phyloP scores from a whole-genome alignment of 2,329 filamentous ascomycete genomes.

The Fusarium abutilonis region DNA sequence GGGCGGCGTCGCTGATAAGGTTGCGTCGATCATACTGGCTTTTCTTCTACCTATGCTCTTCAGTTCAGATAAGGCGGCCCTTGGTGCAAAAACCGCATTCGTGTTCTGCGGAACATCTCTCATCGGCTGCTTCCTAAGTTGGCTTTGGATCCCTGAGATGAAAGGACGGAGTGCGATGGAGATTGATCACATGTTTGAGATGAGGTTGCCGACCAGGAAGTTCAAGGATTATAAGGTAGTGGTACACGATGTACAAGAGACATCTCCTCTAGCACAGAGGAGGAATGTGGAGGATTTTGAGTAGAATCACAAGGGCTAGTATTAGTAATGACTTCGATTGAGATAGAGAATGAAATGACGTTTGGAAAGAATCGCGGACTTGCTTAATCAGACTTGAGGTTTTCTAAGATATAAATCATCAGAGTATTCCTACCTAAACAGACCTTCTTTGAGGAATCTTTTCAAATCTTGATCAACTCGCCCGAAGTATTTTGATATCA shows the following conservation, averaged over 20 bases:
- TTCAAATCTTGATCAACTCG: slow-evolving; percentile 9
- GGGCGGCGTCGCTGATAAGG: slow-evolving; percentile 53
- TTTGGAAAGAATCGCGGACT: too few species aligned
- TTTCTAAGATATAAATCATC: too few species aligned
- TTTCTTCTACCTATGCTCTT: slow-evolving; percentile 46
- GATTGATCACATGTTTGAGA: slow-evolving; percentile 40
- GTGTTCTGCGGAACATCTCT: slow-evolving; percentile 51
- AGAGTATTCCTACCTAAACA: background rate
- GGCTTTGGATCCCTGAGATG: slow-evolving; percentile 44
- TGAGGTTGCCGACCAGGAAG: slow-evolving; percentile 21
- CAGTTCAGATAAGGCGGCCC: slow-evolving; percentile 47
- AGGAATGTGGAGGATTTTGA: background rate
- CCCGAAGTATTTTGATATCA: slow-evolving; percentile 2
- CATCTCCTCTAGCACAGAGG: slow-evolving; percentile 5
- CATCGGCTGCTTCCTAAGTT: slow-evolving; percentile 14
- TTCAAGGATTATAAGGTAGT: slow-evolving; percentile 29
- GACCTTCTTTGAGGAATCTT: background rate
- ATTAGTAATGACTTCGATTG: too few species aligned
- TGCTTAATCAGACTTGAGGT: too few species aligned
- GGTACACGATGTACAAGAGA: slow-evolving; percentile 17
- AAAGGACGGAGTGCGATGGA: slow-evolving; percentile 38
- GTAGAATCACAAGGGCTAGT: too few species aligned
- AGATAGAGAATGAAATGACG: too few species aligned
- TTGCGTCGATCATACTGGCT: slow-evolving; percentile 46
- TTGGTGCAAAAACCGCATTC: slow-evolving; percentile 55